Evolutionary conservation across 2,329 filamentous ascomycete species (phyloP), one percentile per base, ranked within the genome.

Genomic region (Penicillium janthinellum): DNA sequence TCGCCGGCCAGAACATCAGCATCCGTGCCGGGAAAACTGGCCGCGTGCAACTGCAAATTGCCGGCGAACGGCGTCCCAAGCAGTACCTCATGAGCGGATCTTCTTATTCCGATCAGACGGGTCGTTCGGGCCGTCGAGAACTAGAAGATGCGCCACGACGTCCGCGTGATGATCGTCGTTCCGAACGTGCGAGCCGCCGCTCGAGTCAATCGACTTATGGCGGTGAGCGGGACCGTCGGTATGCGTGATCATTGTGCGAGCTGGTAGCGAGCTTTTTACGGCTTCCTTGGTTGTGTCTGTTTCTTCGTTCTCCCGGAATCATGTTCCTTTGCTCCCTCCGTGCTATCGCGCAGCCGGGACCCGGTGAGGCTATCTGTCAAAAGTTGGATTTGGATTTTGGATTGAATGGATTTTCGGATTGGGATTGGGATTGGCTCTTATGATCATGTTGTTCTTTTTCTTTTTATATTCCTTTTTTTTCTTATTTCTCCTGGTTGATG

Each of bases 151-250:
- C 62, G 25, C 56, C 49, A 39, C 69, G 73, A 56, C 73, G 73
- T 22, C 41, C 70, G 12, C 72, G 74, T 41, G 69, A 73, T 17
- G 75, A 77, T 49, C 64, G 68, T 47, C 70, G 72, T 53, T 76
- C 75, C 12, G 77, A 78, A 34, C 74, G 72, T 14, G 71, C 69
- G 35, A 75, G 71, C 64, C 71, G 73, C 50, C 72, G 74, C 42
- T 76, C 75, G 10, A 76, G 73, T 60, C 73, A 73, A 50, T 79
- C 77, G 10, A 71, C 66, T 54, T 78, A 76, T 57, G 72, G 70
- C 57, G 72, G 70, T 56, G 31, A 31, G 31, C 8, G 31, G 6
- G 66, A 70, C 41, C 44, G 34, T 31, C 60, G 59, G 22, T 64
- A 66, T 49, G 45, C 45, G 38, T 31, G 31, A 28, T 28, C 49